Evolutionary conservation across 2,329 filamentous ascomycete genomes (phyloP).

Genomic region (Neospermospora avenae): DNA sequence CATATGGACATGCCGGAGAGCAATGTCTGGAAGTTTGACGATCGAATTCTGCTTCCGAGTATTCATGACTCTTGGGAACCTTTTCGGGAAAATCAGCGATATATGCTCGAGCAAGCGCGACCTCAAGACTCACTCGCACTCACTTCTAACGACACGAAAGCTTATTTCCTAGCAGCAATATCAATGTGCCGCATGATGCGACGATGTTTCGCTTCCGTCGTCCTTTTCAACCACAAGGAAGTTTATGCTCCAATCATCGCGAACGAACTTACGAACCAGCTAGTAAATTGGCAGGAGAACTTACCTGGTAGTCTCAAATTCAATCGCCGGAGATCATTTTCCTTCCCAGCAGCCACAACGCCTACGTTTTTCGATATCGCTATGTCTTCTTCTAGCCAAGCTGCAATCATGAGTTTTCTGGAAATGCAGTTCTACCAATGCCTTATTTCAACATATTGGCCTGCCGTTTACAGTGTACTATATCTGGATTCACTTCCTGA

Average conservation of each 20-base stretch:
- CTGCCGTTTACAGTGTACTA: slow-evolving; percentile 26
- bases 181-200: slow-evolving; percentile 36
- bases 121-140: background rate
- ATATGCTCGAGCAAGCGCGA: background rate
- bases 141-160: slow-evolving; percentile 9
- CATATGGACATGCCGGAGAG: slow-evolving; percentile 33
- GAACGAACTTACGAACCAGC: slow-evolving; percentile 35
- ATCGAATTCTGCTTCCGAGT: slow-evolving; percentile 29
- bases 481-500: slow-evolving; percentile 1
- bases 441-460: slow-evolving; percentile 34
- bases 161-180: slow-evolving; percentile 37
- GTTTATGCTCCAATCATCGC: slow-evolving; percentile 33
- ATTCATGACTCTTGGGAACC: slow-evolving; percentile 29
- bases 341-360: background rate
- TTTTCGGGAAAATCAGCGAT: slow-evolving; percentile 10
- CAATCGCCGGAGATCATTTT: slow-evolving; percentile 5
- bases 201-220: slow-evolving; percentile 32
- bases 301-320: slow-evolving; percentile 35
- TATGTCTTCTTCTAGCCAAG: background rate
- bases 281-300: slow-evolving; percentile 37
- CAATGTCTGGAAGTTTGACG: slow-evolving; percentile 32
- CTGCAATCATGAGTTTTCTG: slow-evolving; percentile 15
- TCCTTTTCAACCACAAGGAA: slow-evolving; percentile 20
- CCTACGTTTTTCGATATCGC: background rate
- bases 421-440: slow-evolving; percentile 33